A percentile compares a stretch with the other conserved stretches of the same genome.
These are phyloP conservation scores for Chlorella sp. DNA, from an alignment of 139 green algal species.

Conservation along the genomic window DNA sequence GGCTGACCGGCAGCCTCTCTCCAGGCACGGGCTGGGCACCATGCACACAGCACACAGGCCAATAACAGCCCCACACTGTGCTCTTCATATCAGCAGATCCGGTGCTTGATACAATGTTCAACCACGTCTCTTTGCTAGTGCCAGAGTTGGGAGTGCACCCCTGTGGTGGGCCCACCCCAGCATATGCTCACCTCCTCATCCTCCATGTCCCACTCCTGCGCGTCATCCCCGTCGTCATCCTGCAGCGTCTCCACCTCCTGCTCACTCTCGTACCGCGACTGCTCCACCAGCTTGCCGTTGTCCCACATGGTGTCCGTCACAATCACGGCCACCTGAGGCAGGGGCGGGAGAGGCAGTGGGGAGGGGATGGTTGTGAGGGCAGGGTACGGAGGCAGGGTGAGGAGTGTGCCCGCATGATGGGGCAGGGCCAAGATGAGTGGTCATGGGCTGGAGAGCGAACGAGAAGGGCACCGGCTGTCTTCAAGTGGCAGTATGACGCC, in stretches of 20 bases:
- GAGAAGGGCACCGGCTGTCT: no score
- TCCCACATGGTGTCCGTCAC: not conserved
- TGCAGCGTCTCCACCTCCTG: not conserved
- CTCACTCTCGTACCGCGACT: not conserved
- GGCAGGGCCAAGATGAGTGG: not conserved
- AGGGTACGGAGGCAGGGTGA: not conserved
- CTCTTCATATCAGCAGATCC: not conserved
- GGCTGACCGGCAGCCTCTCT: no score
- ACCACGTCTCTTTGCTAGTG: no score
- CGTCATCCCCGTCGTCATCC: slow-evolving; percentile 1
- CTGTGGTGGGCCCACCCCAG: no score
- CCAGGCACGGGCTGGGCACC: not conserved
- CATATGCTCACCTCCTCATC: slow-evolving; percentile 26
- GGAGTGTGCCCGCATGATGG: not conserved
- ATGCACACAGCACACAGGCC: not conserved
- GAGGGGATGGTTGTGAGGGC: not conserved
- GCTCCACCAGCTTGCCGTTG: not conserved
- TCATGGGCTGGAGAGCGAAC: not conserved
- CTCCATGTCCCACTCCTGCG: not conserved
- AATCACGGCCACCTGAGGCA: not conserved
- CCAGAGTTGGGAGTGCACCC: no score
- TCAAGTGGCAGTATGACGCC: not conserved
- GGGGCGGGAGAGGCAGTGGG: not conserved
- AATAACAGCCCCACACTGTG: not conserved
- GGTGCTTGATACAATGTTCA: no score